Percentiles rank a stretch among this genome's conserved stretches.
Evolutionary conservation across 192 early-diverging fungal genomes (phyloP).

Genomic region (Coemansia sp.): DNA sequence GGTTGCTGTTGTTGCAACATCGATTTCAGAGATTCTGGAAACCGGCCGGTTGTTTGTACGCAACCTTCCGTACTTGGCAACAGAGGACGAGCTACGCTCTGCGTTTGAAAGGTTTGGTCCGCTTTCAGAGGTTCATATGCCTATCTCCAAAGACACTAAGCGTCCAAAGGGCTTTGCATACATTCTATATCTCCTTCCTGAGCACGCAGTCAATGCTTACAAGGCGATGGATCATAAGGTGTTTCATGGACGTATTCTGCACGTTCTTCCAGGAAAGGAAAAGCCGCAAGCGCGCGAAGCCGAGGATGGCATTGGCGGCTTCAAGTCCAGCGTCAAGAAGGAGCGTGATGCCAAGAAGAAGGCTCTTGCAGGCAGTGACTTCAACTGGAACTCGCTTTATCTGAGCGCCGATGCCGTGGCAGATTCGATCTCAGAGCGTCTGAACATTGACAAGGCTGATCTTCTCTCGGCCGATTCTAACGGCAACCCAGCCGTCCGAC

Average conservation of each 20-base stretch:
- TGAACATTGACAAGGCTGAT: constrained; percentile 88
- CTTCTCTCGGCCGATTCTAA: constrained; percentile 75
- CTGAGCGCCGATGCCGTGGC: constrained; percentile 96
- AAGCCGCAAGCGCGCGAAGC: constrained; percentile 57
- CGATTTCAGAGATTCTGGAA: constrained; percentile 78
- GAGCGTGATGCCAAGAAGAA: constrained; percentile 82
- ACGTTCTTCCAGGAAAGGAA: constrained; percentile 87
- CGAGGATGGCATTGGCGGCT: constrained; percentile 55
- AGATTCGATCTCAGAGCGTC: constrained; percentile 91
- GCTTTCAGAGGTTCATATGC: constrained; percentile 92
- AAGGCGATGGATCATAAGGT: constrained; percentile 75
- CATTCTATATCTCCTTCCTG: constrained; percentile 83
- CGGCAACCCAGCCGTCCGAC: constrained; percentile 84
- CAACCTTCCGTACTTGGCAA: constrained; percentile 89
- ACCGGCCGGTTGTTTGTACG: constrained; percentile 94
- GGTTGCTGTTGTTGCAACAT: constrained; percentile 17
- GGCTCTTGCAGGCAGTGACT: constrained; percentile 74
- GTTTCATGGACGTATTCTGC: constrained; percentile 90
- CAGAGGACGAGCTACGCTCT: constrained; percentile 81
- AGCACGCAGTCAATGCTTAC: constrained; percentile 92
- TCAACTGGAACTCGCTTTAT: constrained; percentile 96
- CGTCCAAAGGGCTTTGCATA: constrained; percentile 93
- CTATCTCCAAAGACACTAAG: constrained; percentile 89
- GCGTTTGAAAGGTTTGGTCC: constrained; percentile 87
- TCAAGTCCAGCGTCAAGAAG: constrained; percentile 71